Conservation (phyloP, 352 stramenopile genomes). For the Globisporangium sylvaticum region DNA sequence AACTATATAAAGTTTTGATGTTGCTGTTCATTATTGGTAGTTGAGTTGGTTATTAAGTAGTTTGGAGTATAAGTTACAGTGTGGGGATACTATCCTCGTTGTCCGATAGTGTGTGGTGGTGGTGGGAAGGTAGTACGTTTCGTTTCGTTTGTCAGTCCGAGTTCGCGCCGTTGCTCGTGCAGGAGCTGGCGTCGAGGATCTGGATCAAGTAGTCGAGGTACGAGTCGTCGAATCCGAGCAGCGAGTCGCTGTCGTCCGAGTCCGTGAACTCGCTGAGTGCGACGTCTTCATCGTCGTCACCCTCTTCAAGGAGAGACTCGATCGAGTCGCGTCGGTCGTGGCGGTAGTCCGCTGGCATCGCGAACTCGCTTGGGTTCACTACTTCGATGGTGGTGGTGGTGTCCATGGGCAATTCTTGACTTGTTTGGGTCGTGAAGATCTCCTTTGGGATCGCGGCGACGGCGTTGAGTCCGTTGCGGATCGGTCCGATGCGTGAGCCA, state of each 20-base stretch:
- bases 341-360: conserved; percentile 7
- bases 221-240: conserved; percentile 11
- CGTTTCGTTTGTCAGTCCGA: conserved; percentile 5
- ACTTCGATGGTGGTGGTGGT: not conserved
- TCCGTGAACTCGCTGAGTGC: conserved; percentile 9
- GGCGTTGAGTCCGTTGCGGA: conserved; percentile 15
- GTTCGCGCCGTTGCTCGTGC: conserved; percentile 2
- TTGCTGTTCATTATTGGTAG: not conserved
- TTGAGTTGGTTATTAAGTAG: not conserved
- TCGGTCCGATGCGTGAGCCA: conserved; percentile 9
- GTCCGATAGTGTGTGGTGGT: not conserved
- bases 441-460: conserved; percentile 12
- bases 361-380: not conserved
- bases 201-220: conserved; percentile 15
- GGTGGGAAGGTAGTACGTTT: not conserved
- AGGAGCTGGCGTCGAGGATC: conserved; percentile 12
- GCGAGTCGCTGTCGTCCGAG: conserved; percentile 18
- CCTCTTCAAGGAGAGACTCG: conserved; percentile 17
- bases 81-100: conserved; percentile 1
- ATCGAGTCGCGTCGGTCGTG: conserved; percentile 11
- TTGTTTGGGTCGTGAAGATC: conserved; percentile 5
- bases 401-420: not conserved
- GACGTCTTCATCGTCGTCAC: conserved; percentile 4
- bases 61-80: conserved; percentile 3
- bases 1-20: not conserved